phyloP scores from a whole-genome alignment of 495 filamentous ascomycete genomes.

The Penicillium simplicissimum region DNA sequence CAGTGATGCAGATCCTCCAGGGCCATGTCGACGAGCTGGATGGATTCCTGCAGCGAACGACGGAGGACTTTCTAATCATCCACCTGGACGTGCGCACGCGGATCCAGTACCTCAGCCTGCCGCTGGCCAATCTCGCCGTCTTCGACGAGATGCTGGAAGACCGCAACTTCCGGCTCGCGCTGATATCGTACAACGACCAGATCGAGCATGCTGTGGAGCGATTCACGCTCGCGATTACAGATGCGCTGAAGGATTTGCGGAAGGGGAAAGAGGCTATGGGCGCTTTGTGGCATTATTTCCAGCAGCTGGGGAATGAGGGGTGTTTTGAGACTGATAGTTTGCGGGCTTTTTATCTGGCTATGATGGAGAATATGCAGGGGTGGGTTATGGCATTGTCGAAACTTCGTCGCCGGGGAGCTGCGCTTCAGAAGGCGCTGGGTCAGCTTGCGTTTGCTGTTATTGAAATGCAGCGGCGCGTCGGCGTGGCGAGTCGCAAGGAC shows the following conservation, averaged over 20 bases:
- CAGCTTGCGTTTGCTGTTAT: constrained; percentile 65
- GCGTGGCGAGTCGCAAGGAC: constrained; percentile 67
- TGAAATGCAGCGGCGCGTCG: constrained; percentile 77
- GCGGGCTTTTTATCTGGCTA: constrained; percentile 68
- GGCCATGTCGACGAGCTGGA: constrained; percentile 93
- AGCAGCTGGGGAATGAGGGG: constrained; percentile 58
- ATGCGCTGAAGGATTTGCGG: constrained; percentile 71
- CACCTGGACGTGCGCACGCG: constrained; percentile 72
- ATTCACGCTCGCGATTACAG: constrained; percentile 71
- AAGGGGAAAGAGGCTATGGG: constrained; percentile 76
- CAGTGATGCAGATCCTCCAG: constrained; percentile 88
- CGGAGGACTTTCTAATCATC: constrained; percentile 84
- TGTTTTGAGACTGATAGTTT: constrained; percentile 44
- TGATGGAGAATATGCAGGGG: constrained; percentile 84
- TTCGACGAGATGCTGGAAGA: constrained; percentile 92
- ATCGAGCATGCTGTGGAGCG: constrained; percentile 86
- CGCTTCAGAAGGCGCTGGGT: constrained; percentile 60
- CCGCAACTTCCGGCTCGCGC: constrained; percentile 73
- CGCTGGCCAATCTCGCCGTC: constrained; percentile 75
- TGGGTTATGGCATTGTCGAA: constrained; percentile 73
- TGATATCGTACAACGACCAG: constrained; percentile 83
- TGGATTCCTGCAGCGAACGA: constrained; percentile 78
- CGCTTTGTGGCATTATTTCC: constrained; percentile 75
- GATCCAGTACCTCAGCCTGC: constrained; percentile 75
- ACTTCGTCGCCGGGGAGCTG: constrained; percentile 63